These are phyloP conservation scores for Casuarina equisetifolia DNA, from an alignment of 306 rosid species.

Conservation along the genomic window DNA sequence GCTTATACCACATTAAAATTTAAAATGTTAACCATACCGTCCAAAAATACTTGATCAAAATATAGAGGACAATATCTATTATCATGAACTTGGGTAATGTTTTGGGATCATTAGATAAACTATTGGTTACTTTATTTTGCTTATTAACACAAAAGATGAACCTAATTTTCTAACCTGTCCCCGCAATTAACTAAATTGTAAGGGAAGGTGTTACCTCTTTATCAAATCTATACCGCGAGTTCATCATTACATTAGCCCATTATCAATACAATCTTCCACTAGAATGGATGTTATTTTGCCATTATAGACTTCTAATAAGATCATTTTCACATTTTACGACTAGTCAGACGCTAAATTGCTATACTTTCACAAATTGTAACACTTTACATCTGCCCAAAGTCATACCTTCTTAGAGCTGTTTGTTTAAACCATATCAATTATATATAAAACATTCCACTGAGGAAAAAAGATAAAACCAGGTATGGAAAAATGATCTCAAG, in stretches of 20 bases:
- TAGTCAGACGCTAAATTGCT: constrained; percentile 19
- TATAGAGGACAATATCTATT: background rate
- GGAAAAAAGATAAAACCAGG: constrained; percentile 13
- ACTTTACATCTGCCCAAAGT: constrained; percentile 30
- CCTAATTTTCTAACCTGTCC: background rate
- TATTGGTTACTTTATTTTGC: background rate
- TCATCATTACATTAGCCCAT: constrained; percentile 20
- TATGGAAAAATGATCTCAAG: constrained; percentile 29
- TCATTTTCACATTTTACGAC: constrained; percentile 10
- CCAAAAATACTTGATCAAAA: background rate
- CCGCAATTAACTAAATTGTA: background rate
- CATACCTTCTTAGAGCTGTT: constrained; percentile 30
- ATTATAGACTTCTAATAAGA: constrained; percentile 3
- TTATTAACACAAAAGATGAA: constrained; percentile 9
- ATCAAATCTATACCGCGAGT: constrained; percentile 5
- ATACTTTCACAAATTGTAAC: background rate
- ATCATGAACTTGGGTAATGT: background rate
- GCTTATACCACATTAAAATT: too few species aligned
- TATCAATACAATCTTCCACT: constrained; percentile 7
- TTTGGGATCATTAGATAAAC: background rate
- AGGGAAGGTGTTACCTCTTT: background rate
- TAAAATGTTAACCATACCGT: too few species aligned
- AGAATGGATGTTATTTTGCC: constrained; percentile 20
- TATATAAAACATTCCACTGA: constrained; percentile 13
- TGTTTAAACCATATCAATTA: constrained; percentile 28